Conservation (phyloP, 2,329 filamentous ascomycete species). For the Fonsecaea nubica region DNA sequence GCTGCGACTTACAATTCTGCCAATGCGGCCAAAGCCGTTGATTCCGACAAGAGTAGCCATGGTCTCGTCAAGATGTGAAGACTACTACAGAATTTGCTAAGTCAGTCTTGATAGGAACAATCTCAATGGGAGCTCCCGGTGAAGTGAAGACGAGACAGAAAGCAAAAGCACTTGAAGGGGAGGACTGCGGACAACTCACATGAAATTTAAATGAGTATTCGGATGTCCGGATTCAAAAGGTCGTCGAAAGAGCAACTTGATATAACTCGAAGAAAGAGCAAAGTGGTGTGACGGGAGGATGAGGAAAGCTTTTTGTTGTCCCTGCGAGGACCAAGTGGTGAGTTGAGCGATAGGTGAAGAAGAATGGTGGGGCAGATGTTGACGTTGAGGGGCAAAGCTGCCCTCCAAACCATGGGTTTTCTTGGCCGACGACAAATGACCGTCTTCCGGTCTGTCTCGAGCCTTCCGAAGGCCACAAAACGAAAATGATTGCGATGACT, state of each 20-base stretch:
- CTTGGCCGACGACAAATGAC: conserved; percentile 17
- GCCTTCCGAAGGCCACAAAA: background rate
- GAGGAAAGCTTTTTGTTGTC: conserved; percentile 34
- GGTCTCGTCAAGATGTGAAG: conserved; percentile 43
- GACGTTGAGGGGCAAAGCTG: conserved; percentile 33
- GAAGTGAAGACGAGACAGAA: conserved; percentile 12
- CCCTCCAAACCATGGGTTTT: conserved; percentile 2
- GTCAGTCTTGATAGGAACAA: conserved; percentile 20
- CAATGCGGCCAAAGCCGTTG: conserved; percentile 99
- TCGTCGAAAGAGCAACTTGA: conserved; percentile 18
- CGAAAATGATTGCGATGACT: conserved; percentile 9
- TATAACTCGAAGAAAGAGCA: conserved; percentile 18
- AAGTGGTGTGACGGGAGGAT: conserved; percentile 36
- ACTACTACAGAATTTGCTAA: conserved; percentile 22
- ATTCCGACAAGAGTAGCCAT: conserved; percentile 83
- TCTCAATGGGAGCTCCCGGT: conserved; percentile 17
- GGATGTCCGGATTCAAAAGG: conserved; percentile 12
- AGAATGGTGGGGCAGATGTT: conserved; percentile 36
- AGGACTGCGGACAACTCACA: conserved; percentile 14
- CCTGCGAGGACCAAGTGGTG: conserved; percentile 33
- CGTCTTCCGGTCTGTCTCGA: conserved; percentile 1
- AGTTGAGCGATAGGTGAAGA: conserved; percentile 25
- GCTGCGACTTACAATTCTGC: conserved; percentile 72
- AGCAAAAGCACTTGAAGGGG: conserved; percentile 2
- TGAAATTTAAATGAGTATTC: conserved; percentile 13